These are phyloP conservation scores for Aegilops umbellulata DNA, from an alignment of 176 grass and related monocot species.

Conservation along the genomic window DNA sequence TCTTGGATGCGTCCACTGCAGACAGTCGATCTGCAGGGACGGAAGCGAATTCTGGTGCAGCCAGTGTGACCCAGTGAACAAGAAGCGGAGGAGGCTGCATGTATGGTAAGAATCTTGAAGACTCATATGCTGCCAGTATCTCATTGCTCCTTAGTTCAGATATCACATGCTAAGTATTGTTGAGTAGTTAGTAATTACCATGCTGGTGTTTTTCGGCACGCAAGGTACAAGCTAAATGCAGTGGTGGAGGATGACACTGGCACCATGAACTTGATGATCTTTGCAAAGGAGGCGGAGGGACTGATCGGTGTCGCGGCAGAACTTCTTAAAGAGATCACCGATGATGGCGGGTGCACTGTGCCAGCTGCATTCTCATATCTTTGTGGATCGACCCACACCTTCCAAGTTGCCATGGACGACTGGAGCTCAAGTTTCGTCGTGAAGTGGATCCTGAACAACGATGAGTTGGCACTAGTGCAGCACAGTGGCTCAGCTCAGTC, in stretches of 20 bases:
- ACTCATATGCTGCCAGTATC: neutral
- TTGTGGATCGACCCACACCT: neutral
- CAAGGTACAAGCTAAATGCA: conserved; percentile 33
- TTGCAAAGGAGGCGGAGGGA: neutral
- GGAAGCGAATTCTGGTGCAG: neutral
- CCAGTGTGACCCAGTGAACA: neutral
- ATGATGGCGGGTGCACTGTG: neutral
- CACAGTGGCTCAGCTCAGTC: neutral
- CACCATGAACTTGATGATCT: conserved; percentile 19
- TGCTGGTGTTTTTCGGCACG: neutral
- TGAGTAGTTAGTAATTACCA: neutral
- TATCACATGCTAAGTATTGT: neutral
- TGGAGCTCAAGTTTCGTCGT: neutral
- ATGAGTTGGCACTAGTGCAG: neutral
- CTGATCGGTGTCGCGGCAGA: neutral
- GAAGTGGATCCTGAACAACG: neutral
- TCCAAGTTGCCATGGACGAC: neutral
- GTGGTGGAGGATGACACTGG: neutral
- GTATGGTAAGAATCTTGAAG: neutral
- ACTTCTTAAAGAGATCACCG: neutral
- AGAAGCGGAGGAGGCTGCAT: neutral
- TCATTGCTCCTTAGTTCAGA: neutral
- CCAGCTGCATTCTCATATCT: neutral
- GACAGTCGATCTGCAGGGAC: neutral
- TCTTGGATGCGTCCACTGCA: neutral